Evolutionary conservation across 306 rosid species (phyloP), one percentile per base, ranked within the genome.

Genomic region (Sicyos baderoa): DNA sequence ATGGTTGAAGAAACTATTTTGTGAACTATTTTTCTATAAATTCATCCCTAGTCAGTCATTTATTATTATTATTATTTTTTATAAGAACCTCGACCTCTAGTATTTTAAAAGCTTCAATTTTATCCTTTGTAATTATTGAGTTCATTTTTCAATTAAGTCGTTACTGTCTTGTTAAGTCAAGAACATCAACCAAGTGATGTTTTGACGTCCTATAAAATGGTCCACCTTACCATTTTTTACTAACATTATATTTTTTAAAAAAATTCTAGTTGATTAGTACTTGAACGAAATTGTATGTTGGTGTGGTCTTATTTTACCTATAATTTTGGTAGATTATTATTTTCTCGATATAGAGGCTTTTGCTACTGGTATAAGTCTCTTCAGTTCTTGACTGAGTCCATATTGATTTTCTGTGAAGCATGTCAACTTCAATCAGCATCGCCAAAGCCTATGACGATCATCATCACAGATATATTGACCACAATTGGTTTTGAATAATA

Each of bases 371-470:
- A 75, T 73, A 73, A 70, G 76, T 55, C 56, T 18, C 74, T 55
- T 37, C 79, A 45, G 81, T 79, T 82, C 77, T 81, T 88, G 81
- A 83, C 78, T 65, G 64, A 76, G 60, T 53, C 74, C 76, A 74
- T 71, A 72, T 79, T 77, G 85, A 82, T 83, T 73, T 78, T 73
- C 75, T 70, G 59, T 83, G 95, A 83, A 84, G 86, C 84, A 73
- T 77, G 73, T 80, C 74, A 82, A 76, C 83, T 66, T 69, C 80
- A 63, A 48, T 63, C 77, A 73, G 76, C 77, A 74, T 82, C 54
- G 86, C 94, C 74, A 86, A 84, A 72, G 63, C 87, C 84, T 87
- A 84, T 84, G 90, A 77, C 74, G 74, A 81, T 83, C 82, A 81
- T 86, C 86, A 82, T 86, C 86, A 82, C 84, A 84, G 84, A 86